These are phyloP conservation scores for Colletotrichum sp. DNA, from an alignment of 2,329 filamentous ascomycete species.

Conservation along the genomic window DNA sequence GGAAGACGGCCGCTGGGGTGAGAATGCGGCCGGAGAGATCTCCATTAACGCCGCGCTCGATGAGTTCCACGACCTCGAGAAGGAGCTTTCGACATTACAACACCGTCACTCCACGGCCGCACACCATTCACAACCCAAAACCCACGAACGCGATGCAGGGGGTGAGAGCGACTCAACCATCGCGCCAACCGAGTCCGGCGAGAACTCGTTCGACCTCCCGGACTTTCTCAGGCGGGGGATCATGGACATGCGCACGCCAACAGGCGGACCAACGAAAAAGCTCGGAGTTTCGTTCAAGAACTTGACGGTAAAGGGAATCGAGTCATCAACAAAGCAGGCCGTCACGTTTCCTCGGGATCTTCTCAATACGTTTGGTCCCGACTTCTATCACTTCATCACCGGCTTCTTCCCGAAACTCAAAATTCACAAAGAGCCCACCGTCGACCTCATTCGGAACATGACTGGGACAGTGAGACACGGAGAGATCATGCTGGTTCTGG, in stretches of 20 bases:
- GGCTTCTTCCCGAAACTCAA: constrained; percentile 38
- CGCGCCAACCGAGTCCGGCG: not conserved
- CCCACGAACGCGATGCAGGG: not conserved
- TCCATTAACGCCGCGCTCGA: constrained; percentile 22
- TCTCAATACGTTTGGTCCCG: constrained; percentile 80
- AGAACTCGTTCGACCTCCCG: constrained; percentile 63
- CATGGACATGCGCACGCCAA: constrained; percentile 73
- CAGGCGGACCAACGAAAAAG: constrained; percentile 72
- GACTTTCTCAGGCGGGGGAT: constrained; percentile 77
- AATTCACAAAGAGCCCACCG: constrained; percentile 26
- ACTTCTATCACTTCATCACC: constrained; percentile 70
- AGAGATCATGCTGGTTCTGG: constrained; percentile 55
- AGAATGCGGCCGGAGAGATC: constrained; percentile 25
- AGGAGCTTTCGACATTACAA: constrained; percentile 25
- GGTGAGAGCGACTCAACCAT: constrained; percentile 18
- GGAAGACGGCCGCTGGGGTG: constrained; percentile 29
- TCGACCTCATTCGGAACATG: constrained; percentile 35
- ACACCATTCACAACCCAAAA: not conserved
- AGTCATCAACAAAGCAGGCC: constrained; percentile 70
- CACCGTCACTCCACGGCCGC: constrained; percentile 4
- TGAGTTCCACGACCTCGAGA: constrained; percentile 26
- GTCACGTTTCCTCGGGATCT: constrained; percentile 77
- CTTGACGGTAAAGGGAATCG: constrained; percentile 75
- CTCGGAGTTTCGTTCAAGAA: constrained; percentile 80
- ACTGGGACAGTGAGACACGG: constrained; percentile 38